Conservation (phyloP, 805 yeast genomes). For the Scheffersomyces spartinae region DNA sequence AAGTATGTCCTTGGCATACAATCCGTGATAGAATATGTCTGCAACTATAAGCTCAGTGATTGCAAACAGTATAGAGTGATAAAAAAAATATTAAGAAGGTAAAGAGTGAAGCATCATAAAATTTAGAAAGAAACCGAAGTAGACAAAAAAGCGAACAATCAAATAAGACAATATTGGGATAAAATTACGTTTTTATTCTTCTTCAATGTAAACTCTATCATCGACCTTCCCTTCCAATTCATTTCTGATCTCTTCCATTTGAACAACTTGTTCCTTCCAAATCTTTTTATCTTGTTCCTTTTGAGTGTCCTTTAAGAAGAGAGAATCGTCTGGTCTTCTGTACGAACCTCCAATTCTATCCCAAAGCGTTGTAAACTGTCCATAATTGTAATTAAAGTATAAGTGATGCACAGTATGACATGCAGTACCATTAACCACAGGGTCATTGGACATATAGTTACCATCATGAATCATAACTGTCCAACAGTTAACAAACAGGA, state of each 20-base stretch:
- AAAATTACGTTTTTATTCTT: constrained; percentile 17
- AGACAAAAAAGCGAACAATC: background rate
- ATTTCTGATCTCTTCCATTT: constrained; percentile 70
- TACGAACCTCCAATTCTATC: constrained; percentile 92
- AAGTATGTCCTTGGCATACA: too few relatives aligned
- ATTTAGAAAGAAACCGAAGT: constrained; percentile 1
- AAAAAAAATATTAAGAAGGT: background rate
- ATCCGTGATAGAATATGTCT: too few relatives aligned
- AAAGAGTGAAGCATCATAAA: background rate
- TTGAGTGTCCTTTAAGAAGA: constrained; percentile 49
- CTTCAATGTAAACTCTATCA: constrained; percentile 63
- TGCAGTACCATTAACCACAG: constrained; percentile 93
- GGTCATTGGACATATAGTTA: constrained; percentile 86
- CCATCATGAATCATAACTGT: constrained; percentile 99
- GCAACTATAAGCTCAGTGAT: too few relatives aligned
- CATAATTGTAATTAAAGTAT: constrained; percentile 95
- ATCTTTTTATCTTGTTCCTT: constrained; percentile 44
- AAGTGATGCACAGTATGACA: constrained; percentile 96
- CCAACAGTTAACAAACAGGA: constrained; percentile 94
- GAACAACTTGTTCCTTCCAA: constrained; percentile 59
- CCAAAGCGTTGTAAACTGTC: constrained; percentile 97
- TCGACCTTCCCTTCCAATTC: constrained; percentile 69
- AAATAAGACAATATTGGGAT: background rate
- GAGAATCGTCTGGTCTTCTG: constrained; percentile 81
- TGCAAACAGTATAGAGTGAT: too few relatives aligned